These are phyloP conservation scores for Hypomontagnella monticulosa DNA, from an alignment of 495 filamentous ascomycete genomes.

Conservation along the genomic window DNA sequence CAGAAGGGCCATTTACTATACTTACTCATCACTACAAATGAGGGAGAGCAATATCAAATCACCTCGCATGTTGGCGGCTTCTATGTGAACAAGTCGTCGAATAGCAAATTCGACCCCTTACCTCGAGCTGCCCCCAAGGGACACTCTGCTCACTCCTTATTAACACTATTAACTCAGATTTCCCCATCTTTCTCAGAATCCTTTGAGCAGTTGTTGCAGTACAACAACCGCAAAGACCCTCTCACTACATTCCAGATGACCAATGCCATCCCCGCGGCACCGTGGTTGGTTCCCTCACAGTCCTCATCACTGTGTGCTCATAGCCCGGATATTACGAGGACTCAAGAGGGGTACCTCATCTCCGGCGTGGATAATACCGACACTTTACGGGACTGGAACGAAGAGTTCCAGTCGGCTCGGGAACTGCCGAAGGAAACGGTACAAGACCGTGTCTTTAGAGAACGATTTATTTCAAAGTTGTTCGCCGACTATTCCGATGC, in stretches of 20 bases:
- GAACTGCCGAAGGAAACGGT: slow-evolving; percentile 92
- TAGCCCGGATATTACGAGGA: slow-evolving; percentile 82
- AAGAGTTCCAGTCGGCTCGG: slow-evolving; percentile 96
- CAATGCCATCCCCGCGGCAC: slow-evolving; percentile 89
- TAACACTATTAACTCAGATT: slow-evolving; percentile 77
- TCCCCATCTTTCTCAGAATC: slow-evolving; percentile 82
- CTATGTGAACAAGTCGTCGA: slow-evolving; percentile 93
- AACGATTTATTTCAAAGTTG: slow-evolving; percentile 91
- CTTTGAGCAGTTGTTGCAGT: slow-evolving; percentile 80
- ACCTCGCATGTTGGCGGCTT: slow-evolving; percentile 94
- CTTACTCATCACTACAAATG: slow-evolving; percentile 84
- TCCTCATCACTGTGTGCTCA: slow-evolving; percentile 72
- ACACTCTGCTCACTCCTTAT: slow-evolving; percentile 81
- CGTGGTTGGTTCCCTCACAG: slow-evolving; percentile 84
- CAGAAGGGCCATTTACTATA: slow-evolving; percentile 95
- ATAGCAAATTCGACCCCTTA: slow-evolving; percentile 89
- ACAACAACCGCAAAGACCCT: slow-evolving; percentile 83
- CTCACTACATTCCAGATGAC: slow-evolving; percentile 93
- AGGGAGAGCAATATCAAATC: slow-evolving; percentile 92
- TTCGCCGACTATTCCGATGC: slow-evolving; percentile 98
- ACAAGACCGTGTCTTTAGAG: slow-evolving; percentile 95
- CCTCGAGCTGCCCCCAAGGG: slow-evolving; percentile 76
- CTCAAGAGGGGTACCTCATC: slow-evolving; percentile 92
- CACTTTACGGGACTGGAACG: slow-evolving; percentile 97
- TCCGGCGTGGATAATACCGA: slow-evolving; percentile 92